Conservation (phyloP, 129 eudicot genomes). For the Flaveria linearis region DNA sequence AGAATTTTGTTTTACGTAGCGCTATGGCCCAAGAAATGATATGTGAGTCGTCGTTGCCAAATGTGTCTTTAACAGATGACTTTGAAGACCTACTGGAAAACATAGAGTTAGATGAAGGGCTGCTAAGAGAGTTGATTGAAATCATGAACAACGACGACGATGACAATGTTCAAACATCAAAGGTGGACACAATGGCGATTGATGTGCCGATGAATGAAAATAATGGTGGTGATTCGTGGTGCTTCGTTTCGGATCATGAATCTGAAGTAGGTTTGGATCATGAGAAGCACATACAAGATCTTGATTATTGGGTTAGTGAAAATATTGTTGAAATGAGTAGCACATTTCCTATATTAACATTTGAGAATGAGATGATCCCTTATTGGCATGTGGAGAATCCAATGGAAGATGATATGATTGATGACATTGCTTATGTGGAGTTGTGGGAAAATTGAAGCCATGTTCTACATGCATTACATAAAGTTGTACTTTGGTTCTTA, state of each 20-base stretch:
- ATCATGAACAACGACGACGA: conserved; percentile 26
- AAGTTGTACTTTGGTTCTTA: background rate
- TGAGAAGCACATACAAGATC: conserved; percentile 33
- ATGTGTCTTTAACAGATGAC: conserved; percentile 12
- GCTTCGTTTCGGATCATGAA: conserved; percentile 17
- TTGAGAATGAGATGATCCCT: conserved; percentile 33
- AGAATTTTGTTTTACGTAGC: conserved; percentile 1
- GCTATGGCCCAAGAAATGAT: conserved; percentile 29
- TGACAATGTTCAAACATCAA: conserved; percentile 13
- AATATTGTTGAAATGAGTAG: conserved; percentile 19
- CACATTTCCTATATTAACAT: conserved; percentile 21
- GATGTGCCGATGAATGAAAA: conserved; percentile 18
- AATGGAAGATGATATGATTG: conserved; percentile 27
- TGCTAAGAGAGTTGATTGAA: conserved; percentile 30
- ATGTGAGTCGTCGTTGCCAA: conserved; percentile 25
- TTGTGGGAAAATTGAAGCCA: conserved; percentile 29
- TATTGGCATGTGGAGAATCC: conserved; percentile 35
- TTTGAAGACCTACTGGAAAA: conserved; percentile 29
- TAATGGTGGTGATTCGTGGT: background rate
- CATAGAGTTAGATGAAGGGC: conserved; percentile 40
- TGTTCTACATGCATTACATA: background rate
- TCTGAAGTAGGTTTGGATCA: conserved; percentile 15
- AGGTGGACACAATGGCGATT: conserved; percentile 13
- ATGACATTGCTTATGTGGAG: conserved; percentile 36
- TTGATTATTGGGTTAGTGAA: conserved; percentile 34